A percentile compares a stretch with the other conserved stretches of the same genome.
These are phyloP conservation scores for Sporothrix luriei DNA, from an alignment of 2,329 filamentous ascomycete genomes.

Conservation along the genomic window DNA sequence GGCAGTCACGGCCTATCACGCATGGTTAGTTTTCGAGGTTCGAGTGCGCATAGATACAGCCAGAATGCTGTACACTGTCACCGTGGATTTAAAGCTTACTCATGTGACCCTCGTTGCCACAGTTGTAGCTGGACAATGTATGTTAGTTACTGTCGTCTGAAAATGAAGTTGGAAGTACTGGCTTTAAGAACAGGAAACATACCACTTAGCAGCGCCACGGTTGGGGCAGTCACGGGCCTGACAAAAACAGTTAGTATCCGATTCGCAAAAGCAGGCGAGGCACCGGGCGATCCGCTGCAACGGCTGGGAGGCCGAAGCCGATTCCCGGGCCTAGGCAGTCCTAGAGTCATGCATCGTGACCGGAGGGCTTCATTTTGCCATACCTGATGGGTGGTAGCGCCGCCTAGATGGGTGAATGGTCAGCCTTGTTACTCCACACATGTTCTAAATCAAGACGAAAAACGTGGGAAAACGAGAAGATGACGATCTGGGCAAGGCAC, in stretches of 20 bases:
- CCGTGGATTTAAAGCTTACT: conserved; percentile 54
- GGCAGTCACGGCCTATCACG: conserved; percentile 80
- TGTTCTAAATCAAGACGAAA: conserved; percentile 15
- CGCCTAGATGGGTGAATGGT: conserved; percentile 56
- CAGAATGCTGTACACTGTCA: not conserved
- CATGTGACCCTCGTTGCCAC: conserved; percentile 78
- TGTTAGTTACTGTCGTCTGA: not conserved
- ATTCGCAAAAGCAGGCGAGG: not conserved
- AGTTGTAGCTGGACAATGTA: conserved; percentile 68
- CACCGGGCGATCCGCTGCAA: not conserved
- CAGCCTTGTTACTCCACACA: conserved; percentile 37
- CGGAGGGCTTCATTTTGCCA: conserved; percentile 41
- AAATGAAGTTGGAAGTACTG: not conserved
- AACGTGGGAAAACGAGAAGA: conserved; percentile 30
- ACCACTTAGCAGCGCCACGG: conserved; percentile 82
- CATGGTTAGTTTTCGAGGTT: conserved; percentile 33
- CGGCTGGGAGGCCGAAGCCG: not conserved
- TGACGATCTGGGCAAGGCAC: not conserved
- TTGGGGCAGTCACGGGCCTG: conserved; percentile 84
- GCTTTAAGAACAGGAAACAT: conserved; percentile 43
- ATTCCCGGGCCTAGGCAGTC: not conserved
- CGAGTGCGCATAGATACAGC: not conserved
- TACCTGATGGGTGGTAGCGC: conserved; percentile 75
- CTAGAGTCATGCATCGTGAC: conserved; percentile 32
- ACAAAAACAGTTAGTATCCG: conserved; percentile 39